A percentile compares a stretch with the other conserved stretches of the same genome.
phyloP scores from a whole-genome alignment of 2,329 filamentous ascomycete genomes.

The Mycocentrospora acerina region DNA sequence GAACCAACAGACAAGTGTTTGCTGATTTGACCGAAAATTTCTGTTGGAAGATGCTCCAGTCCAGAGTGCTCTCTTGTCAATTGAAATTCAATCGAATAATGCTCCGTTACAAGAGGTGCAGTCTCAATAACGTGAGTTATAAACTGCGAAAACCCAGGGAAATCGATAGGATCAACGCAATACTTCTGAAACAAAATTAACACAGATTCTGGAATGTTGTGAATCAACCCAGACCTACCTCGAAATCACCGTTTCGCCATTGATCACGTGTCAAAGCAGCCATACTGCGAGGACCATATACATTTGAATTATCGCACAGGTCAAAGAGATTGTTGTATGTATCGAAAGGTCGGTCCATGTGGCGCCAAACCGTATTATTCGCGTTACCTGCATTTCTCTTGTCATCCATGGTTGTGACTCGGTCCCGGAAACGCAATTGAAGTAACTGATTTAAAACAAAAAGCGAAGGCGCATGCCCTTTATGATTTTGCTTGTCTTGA shows the following conservation, averaged over 20 bases:
- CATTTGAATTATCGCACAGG: conserved; percentile 7
- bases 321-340: conserved; percentile 21
- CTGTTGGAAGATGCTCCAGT: conserved; percentile 4
- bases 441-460: conserved; percentile 13
- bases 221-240: conserved; percentile 18
- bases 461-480: conserved; percentile 4
- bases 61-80: neutral
- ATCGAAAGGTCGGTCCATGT: no score
- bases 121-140: conserved; percentile 12
- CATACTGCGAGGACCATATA: conserved; percentile 21
- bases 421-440: conserved; percentile 9
- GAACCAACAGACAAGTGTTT: conserved; percentile 14
- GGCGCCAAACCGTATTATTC: no score
- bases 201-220: no score
- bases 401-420: neutral
- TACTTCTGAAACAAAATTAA: conserved; percentile 20
- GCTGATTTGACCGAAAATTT: conserved; percentile 4
- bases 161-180: conserved; percentile 21
- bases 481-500: neutral
- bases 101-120: conserved; percentile 1
- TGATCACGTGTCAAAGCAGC: conserved; percentile 18
- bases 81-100: neutral
- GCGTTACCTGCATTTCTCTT: no score
- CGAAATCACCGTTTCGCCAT: conserved; percentile 28
- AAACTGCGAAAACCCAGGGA: conserved; percentile 9